phyloP scores from a whole-genome alignment of 495 filamentous ascomycete genomes.

The Penicillium tannophilum region DNA sequence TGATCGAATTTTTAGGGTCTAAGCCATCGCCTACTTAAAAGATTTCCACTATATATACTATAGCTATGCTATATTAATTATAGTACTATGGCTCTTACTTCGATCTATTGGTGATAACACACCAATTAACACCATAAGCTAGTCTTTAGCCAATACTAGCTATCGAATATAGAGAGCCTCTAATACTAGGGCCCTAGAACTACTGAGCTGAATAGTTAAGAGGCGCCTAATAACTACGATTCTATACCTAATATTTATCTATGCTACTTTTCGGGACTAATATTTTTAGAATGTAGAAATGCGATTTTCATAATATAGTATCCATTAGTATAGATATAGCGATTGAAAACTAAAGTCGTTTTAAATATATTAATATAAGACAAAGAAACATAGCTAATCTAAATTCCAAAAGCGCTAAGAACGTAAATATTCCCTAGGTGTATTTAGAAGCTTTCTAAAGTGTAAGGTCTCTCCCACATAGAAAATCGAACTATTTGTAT shows the following conservation, averaged over 20 bases:
- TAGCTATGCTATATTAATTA: neutral
- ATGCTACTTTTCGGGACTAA: conserved; percentile 3
- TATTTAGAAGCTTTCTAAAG: no score
- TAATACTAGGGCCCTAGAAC: neutral
- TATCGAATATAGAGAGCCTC: neutral
- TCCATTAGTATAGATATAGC: neutral
- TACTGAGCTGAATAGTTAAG: neutral
- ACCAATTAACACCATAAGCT: neutral
- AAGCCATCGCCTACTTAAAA: conserved; percentile 3
- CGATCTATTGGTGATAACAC: neutral
- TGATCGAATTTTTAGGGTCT: conserved; percentile 4
- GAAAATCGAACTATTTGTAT: neutral
- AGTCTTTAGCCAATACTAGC: neutral
- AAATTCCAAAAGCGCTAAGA: no score
- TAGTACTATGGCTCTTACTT: conserved; percentile 6
- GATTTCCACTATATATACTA: neutral
- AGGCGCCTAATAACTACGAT: conserved; percentile 1
- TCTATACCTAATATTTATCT: conserved; percentile 1
- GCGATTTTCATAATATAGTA: neutral
- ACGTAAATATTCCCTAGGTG: no score
- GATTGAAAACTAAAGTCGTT: neutral
- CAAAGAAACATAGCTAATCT: no score
- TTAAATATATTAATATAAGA: no score
- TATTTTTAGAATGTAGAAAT: conserved; percentile 4
- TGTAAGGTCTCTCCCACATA: neutral